Conservation (phyloP, 495 filamentous ascomycete genomes). For the Penicillium tannophilum region DNA sequence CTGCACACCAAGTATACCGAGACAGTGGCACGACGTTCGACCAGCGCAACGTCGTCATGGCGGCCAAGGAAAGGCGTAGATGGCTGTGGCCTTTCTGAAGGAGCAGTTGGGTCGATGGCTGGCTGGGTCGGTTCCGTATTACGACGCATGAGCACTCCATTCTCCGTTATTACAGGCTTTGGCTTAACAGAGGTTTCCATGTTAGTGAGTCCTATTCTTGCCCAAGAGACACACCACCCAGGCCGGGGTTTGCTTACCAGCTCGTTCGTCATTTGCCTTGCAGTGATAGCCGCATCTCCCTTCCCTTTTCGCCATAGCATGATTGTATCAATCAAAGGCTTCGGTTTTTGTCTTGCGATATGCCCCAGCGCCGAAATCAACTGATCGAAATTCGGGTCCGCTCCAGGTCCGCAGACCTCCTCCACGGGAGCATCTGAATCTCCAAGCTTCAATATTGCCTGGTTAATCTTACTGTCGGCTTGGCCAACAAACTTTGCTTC, state of each 20-base stretch:
- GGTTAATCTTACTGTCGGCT: constrained; percentile 90
- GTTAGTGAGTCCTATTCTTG: neutral
- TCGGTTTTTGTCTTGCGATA: constrained; percentile 91
- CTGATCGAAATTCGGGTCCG: constrained; percentile 91
- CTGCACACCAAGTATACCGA: constrained; percentile 95
- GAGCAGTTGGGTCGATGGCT: constrained; percentile 25
- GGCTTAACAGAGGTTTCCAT: constrained; percentile 19
- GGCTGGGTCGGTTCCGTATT: constrained; percentile 56
- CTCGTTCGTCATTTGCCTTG: constrained; percentile 60
- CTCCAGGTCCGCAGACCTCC: constrained; percentile 83
- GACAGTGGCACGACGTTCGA: constrained; percentile 84
- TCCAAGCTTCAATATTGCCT: constrained; percentile 72
- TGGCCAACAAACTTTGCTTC: constrained; percentile 61
- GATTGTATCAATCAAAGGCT: constrained; percentile 92
- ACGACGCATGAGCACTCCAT: constrained; percentile 48
- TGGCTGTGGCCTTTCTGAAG: constrained; percentile 29
- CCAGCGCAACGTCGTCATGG: constrained; percentile 69
- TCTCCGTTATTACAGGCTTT: constrained; percentile 33
- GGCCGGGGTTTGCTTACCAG: constrained; percentile 46
- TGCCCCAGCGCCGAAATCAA: constrained; percentile 90
- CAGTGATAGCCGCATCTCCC: constrained; percentile 75
- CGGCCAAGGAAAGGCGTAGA: constrained; percentile 50
- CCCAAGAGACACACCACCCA: neutral
- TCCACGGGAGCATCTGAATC: constrained; percentile 82
- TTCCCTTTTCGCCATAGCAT: constrained; percentile 97